These are phyloP conservation scores for Rhizopus arrhizus DNA, from an alignment of 371 early-diverging fungal genomes.

Conservation along the genomic window DNA sequence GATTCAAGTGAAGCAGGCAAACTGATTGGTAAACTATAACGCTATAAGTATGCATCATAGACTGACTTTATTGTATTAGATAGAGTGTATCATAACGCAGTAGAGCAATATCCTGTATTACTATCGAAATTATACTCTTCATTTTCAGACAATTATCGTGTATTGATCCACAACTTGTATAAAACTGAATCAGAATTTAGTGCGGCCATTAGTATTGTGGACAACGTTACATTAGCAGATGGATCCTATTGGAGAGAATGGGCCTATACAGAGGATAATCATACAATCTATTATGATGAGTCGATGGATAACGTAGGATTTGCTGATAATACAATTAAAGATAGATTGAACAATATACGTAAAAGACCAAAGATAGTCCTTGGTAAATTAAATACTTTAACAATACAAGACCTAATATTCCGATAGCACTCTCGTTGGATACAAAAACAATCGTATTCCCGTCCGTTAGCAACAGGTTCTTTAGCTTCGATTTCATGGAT, in stretches of 20 bases:
- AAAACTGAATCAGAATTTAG: slow-evolving; percentile 29
- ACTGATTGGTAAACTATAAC: slow-evolving; percentile 21
- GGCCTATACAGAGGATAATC: slow-evolving; percentile 14
- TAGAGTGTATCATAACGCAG: slow-evolving; percentile 31
- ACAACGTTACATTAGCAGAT: slow-evolving; percentile 18
- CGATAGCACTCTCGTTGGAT: slow-evolving; percentile 28
- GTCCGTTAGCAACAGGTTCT: slow-evolving; percentile 34
- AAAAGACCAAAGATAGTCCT: slow-evolving; percentile 23
- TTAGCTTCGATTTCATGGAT: slow-evolving; percentile 40
- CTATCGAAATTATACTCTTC: slow-evolving; percentile 37
- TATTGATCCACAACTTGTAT: slow-evolving; percentile 31
- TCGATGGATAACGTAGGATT: slow-evolving; percentile 37
- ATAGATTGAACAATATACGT: slow-evolving; percentile 26
- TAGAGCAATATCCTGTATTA: slow-evolving; percentile 19
- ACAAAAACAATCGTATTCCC: slow-evolving; percentile 39
- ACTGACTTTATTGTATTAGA: slow-evolving; percentile 18
- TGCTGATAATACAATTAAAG: slow-evolving; percentile 28
- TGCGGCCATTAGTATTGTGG: slow-evolving; percentile 34
- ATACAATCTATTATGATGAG: slow-evolving; percentile 32
- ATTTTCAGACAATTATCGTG: slow-evolving; percentile 29
- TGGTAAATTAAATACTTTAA: slow-evolving; percentile 8
- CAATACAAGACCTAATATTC: not conserved
- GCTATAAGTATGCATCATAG: slow-evolving; percentile 3
- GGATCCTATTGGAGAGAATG: slow-evolving; percentile 11
- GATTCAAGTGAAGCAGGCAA: slow-evolving; percentile 27